phyloP scores from a whole-genome alignment of 208 protist species.

The Tritrichomonas musculus region DNA sequence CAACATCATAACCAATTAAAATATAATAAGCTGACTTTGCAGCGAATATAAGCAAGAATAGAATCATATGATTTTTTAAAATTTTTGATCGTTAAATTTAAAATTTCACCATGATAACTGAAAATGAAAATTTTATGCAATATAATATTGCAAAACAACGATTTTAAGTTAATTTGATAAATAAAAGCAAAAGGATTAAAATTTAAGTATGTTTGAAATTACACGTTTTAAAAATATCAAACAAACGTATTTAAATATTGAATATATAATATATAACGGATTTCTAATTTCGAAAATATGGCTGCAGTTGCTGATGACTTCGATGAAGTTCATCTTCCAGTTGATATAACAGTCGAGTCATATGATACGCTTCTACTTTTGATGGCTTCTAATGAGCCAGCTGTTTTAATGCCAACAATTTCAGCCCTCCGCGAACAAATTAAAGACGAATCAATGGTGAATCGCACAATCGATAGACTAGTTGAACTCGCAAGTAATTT shows the following conservation, averaged over 20 bases:
- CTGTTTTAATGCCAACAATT: slow-evolving; percentile 31
- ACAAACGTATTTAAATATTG: background rate
- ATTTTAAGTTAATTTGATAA: too few species aligned
- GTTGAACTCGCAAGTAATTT: slow-evolving; percentile 23
- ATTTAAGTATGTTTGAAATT: too few species aligned
- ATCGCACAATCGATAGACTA: background rate
- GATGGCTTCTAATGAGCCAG: background rate
- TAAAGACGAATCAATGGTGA: slow-evolving; percentile 21
- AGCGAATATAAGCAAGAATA: too few species aligned
- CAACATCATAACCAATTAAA: too few species aligned
- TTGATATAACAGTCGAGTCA: slow-evolving; percentile 5
- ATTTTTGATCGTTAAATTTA: too few species aligned
- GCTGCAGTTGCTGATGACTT: slow-evolving; percentile 26
- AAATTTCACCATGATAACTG: too few species aligned
- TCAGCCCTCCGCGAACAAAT: slow-evolving; percentile 15
- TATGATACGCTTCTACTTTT: slow-evolving; percentile 21
- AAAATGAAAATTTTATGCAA: too few species aligned
- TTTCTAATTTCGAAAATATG: background rate
- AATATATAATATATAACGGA: background rate
- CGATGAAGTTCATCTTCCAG: slow-evolving; percentile 32
- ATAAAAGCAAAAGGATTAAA: too few species aligned
- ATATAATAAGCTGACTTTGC: too few species aligned
- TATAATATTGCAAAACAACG: too few species aligned
- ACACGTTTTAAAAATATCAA: background rate
- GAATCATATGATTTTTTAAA: too few species aligned